phyloP scores from a whole-genome alignment of 2,329 filamentous ascomycete species.

The Macrophomina tecta region DNA sequence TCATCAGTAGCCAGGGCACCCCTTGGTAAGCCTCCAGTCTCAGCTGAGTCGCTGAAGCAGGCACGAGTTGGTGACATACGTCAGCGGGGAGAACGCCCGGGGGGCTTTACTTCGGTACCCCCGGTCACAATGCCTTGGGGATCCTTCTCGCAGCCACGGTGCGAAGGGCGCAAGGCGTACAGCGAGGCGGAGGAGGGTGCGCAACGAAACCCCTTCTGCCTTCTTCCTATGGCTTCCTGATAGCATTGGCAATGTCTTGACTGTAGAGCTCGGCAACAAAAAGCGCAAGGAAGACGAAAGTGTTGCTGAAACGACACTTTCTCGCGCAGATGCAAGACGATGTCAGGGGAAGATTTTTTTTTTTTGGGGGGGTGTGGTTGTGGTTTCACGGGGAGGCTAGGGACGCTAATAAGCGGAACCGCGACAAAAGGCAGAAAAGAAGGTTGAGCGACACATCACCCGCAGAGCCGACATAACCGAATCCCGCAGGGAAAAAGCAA shows the following conservation, averaged over 20 bases:
- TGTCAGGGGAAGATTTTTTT: neutral
- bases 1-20: too few relatives aligned
- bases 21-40: too few relatives aligned
- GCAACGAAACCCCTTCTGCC: neutral
- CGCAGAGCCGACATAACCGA: constrained; percentile 4
- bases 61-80: neutral
- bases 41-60: too few relatives aligned
- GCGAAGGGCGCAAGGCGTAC: neutral
- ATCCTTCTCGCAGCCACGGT: neutral
- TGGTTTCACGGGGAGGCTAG: neutral
- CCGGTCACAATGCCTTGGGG: neutral
- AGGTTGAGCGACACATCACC: constrained; percentile 9
- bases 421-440: neutral
- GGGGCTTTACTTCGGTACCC: constrained; percentile 7
- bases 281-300: neutral
- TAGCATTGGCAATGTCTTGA: neutral
- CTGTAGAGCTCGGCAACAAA: neutral
- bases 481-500: neutral
- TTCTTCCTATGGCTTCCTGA: neutral
- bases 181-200: neutral
- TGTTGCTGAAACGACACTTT: neutral
- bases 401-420: neutral
- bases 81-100: neutral
- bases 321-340: neutral
- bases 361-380: too few relatives aligned